Percentiles rank a stretch among this genome's conserved stretches.
These are phyloP conservation scores for Neonothopanus nambi DNA, from an alignment of 1,284 basidiomycete genomes.

Conservation along the genomic window DNA sequence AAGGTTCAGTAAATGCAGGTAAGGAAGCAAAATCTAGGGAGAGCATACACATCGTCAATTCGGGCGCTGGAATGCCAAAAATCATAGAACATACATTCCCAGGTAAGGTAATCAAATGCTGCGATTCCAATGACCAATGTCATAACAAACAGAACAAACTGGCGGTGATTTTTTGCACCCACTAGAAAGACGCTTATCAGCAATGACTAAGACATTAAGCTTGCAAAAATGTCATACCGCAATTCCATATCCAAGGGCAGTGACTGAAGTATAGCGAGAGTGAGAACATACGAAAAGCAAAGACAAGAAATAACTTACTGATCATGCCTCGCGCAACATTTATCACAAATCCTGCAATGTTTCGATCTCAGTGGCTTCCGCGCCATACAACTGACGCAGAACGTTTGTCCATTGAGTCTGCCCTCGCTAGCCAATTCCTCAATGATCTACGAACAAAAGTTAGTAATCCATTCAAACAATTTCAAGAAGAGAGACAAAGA, in stretches of 20 bases:
- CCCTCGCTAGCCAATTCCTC: constrained; percentile 89
- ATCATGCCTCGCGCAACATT: constrained; percentile 87
- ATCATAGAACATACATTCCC: constrained; percentile 62
- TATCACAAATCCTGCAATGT: constrained; percentile 91
- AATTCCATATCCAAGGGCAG: constrained; percentile 99
- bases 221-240: constrained; percentile 62
- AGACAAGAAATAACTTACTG: constrained; percentile 60
- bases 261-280: constrained; percentile 54
- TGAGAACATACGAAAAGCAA: not conserved
- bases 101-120: constrained; percentile 81
- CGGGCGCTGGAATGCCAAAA: not conserved
- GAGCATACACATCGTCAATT: not conserved
- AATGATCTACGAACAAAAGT: constrained; percentile 59
- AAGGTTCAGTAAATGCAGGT: not conserved
- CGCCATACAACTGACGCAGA: constrained; percentile 94
- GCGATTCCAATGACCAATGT: constrained; percentile 82
- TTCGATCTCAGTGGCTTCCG: constrained; percentile 92
- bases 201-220: constrained; percentile 1
- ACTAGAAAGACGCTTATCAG: constrained; percentile 46
- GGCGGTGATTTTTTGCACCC: constrained; percentile 93
- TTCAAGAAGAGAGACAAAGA: too few species aligned
- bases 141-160: constrained; percentile 89
- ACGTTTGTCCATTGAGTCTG: constrained; percentile 90
- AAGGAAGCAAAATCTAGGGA: constrained; percentile 3
- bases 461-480: not conserved